A percentile compares a stretch with the other conserved stretches of the same genome.
These are phyloP conservation scores for Anthoceros angustus DNA, from an alignment of 225 moss, liverwort and hornwort species.

Conservation along the genomic window DNA sequence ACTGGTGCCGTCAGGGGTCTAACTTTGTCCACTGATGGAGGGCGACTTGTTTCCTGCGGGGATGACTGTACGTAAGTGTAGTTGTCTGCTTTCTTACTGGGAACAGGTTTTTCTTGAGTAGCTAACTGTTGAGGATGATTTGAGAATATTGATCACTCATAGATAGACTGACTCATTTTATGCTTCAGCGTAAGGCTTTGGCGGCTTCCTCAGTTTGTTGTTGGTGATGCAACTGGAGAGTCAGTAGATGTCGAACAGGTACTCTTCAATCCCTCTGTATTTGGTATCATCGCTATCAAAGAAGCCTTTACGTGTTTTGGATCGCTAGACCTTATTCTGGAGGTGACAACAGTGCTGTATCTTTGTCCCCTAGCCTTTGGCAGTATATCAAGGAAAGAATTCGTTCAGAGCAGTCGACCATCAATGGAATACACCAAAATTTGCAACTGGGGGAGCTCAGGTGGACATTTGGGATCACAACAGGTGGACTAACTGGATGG, in stretches of 20 bases:
- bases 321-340: neutral
- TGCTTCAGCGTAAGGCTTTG: constrained; percentile 68
- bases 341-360: neutral
- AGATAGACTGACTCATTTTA: neutral
- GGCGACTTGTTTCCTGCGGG: constrained; percentile 74
- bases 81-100: neutral
- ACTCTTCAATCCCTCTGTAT: neutral
- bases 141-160: constrained; percentile 7
- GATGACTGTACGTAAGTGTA: constrained; percentile 84
- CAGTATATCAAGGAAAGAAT: constrained; percentile 81
- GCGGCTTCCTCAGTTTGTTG: constrained; percentile 48
- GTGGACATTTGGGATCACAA: constrained; percentile 91
- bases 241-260: constrained; percentile 61
- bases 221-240: constrained; percentile 49
- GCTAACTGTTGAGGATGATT: neutral
- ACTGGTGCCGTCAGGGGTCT: constrained; percentile 81
- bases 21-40: constrained; percentile 64
- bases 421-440: constrained; percentile 56
- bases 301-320: neutral
- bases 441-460: constrained; percentile 81
- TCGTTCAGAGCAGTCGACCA: constrained; percentile 85
- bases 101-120: neutral
- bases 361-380: constrained; percentile 44
- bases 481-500: constrained; percentile 29
- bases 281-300: neutral